Percentiles rank a stretch among this genome's conserved stretches.
phyloP scores from a whole-genome alignment of 2,329 filamentous ascomycete species.

The Hypomyces perniciosus region DNA sequence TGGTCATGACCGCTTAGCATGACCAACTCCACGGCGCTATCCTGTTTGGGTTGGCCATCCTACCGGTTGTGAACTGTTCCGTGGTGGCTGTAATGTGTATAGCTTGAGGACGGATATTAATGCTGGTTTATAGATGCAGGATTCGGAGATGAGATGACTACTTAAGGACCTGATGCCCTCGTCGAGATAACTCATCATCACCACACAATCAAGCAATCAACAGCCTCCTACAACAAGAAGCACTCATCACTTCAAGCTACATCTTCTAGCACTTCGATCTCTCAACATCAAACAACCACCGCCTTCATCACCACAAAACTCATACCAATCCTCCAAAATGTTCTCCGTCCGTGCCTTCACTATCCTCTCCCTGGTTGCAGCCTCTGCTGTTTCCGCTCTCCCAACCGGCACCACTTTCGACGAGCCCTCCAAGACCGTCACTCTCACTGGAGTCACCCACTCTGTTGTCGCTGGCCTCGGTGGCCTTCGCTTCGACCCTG shows the following conservation, averaged over 20 bases:
- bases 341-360: conserved; percentile 5
- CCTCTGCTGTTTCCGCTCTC: conserved; percentile 3
- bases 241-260: background rate
- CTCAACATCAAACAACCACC: background rate
- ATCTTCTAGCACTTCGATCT: background rate
- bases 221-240: background rate
- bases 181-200: background rate
- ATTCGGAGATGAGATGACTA: background rate
- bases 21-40: too few species aligned
- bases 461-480: conserved; percentile 7
- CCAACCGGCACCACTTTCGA: conserved; percentile 6
- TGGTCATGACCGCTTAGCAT: too few species aligned
- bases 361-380: conserved; percentile 5
- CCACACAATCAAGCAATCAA: background rate
- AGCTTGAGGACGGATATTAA: too few species aligned
- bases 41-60: too few species aligned
- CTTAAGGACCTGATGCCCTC: background rate
- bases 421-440: background rate
- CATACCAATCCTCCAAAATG: conserved; percentile 8
- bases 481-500: conserved; percentile 43
- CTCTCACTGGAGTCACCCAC: conserved; percentile 6
- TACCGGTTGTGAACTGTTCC: too few species aligned
- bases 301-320: background rate
- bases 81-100: too few species aligned
- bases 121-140: too few species aligned